These are phyloP conservation scores for Curvularia sp. DNA, from an alignment of 2,329 filamentous ascomycete species.

Conservation along the genomic window DNA sequence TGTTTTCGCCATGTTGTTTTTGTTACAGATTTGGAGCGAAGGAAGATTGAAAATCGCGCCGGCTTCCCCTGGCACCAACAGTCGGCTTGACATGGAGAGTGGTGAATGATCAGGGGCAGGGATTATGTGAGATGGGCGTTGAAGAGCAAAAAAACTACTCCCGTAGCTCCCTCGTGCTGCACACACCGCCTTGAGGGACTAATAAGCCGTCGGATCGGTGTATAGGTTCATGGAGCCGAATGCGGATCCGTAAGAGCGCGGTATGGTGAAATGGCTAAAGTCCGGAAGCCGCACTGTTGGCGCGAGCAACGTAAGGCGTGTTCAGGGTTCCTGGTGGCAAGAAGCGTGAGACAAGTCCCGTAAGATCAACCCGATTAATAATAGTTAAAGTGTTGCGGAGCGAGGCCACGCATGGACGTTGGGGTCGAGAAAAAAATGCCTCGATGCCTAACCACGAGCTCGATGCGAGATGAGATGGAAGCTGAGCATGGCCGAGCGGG, in stretches of 20 bases:
- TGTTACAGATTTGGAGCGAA: conserved; percentile 12
- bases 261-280: conserved; percentile 13
- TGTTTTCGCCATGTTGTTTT: conserved; percentile 5
- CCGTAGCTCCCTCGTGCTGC: conserved; percentile 13
- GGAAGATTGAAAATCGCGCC: conserved; percentile 6
- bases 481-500: not conserved
- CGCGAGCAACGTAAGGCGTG: not conserved
- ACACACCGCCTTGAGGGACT: conserved; percentile 14
- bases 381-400: conserved; percentile 21
- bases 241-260: conserved; percentile 17
- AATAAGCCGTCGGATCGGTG: conserved; percentile 13
- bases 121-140: not conserved
- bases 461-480: conserved; percentile 13
- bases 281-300: conserved; percentile 10
- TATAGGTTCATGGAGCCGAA: conserved; percentile 13
- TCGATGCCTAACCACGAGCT: conserved; percentile 25
- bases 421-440: conserved; percentile 26
- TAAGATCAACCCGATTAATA: conserved; percentile 29
- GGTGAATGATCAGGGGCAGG: conserved; percentile 4
- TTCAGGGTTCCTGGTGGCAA: conserved; percentile 13
- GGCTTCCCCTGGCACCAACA: conserved; percentile 17
- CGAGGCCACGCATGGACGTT: conserved; percentile 22
- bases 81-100: conserved; percentile 12
- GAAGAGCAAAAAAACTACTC: conserved; percentile 16
- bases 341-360: conserved; percentile 12